Percentiles rank a stretch among this genome's conserved stretches.
These are phyloP conservation scores for Diversispora eburnea DNA, from an alignment of 192 early-diverging fungal species.

Conservation along the genomic window DNA sequence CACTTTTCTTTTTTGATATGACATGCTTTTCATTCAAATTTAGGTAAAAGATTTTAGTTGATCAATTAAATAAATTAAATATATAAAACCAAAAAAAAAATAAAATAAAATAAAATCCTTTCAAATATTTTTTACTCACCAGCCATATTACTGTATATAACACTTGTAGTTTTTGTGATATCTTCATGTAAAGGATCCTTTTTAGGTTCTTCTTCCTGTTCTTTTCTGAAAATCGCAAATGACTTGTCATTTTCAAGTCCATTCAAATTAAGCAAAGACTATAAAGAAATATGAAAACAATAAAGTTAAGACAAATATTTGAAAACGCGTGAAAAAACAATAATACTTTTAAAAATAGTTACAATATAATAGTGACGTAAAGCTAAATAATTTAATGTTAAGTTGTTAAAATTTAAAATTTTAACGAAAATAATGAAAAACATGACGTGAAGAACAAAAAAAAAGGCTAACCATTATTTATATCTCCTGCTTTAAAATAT, in stretches of 20 bases:
- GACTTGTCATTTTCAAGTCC: constrained; percentile 37
- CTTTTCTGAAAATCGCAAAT: constrained; percentile 22
- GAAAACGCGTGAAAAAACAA: no score
- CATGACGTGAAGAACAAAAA: no score
- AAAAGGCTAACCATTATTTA: no score
- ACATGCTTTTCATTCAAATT: constrained; percentile 33
- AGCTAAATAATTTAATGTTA: no score
- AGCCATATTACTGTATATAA: constrained; percentile 33
- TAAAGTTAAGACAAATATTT: no score
- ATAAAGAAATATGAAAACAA: no score
- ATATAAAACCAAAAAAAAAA: background rate
- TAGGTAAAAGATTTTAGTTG: background rate
- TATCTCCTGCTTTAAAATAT: no score
- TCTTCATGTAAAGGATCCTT: constrained; percentile 28
- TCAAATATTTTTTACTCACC: constrained; percentile 31
- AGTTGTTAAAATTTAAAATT: no score
- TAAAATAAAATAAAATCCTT: no score
- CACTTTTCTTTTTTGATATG: constrained; percentile 38
- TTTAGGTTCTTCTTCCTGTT: constrained; percentile 15
- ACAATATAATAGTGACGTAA: no score
- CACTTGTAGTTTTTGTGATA: constrained; percentile 10
- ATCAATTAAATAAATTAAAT: background rate
- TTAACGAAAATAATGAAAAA: no score
- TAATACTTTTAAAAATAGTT: no score
- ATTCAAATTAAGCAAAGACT: constrained; percentile 39